Evolutionary conservation across 169 alveolate genomes (phyloP), one percentile per base, ranked within the genome.

Genomic region (Cryptosporidium meleagridis): DNA sequence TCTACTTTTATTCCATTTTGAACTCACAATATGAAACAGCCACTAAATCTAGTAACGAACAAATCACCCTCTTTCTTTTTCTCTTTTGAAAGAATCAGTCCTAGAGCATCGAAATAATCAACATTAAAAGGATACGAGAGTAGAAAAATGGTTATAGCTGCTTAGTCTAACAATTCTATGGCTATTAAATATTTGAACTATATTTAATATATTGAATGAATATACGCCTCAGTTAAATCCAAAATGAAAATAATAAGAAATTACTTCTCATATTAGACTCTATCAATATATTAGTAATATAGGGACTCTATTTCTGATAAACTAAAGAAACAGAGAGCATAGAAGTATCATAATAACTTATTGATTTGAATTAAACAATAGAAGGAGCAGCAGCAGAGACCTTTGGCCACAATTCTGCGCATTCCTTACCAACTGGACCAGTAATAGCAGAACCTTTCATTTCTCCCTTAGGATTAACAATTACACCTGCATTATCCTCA

Each of bases 381-480:
- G 99, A 97, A 37, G 99, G 98, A 41, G 99, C 99, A 59, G 99
- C 98, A 37, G 99, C 97, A 41, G 99, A 97, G 85, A 98, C 97
- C 96, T 98, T 98, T 69, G 99, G 99, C 99, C 99, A 98, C 68
- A 98, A 92, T 93, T 98, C 99, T 21, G 99, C 99, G 92, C 99
- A 98, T 93, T 98, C 99, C 95, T 98, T 98, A 69, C 99, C 99
- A 91, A 98, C 99, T 33, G 99, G 99, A 61, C 99, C 99, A 29
- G 99, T 96, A 92, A 98, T 97, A 61, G 99, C 99, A 3, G 99
- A 97, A 69, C 99, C 99, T 93, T 98, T 98, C 99, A 98, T 98
- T 95, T 98, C 99, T 65, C 99, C 99, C 97, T 98, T 98, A 93
- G 98, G 98, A 94, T 98, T 98, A 48, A 92, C 94, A 91, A 98